Evolutionary conservation across 306 rosid genomes (phyloP).

Genomic region (Cicer cuneatum): DNA sequence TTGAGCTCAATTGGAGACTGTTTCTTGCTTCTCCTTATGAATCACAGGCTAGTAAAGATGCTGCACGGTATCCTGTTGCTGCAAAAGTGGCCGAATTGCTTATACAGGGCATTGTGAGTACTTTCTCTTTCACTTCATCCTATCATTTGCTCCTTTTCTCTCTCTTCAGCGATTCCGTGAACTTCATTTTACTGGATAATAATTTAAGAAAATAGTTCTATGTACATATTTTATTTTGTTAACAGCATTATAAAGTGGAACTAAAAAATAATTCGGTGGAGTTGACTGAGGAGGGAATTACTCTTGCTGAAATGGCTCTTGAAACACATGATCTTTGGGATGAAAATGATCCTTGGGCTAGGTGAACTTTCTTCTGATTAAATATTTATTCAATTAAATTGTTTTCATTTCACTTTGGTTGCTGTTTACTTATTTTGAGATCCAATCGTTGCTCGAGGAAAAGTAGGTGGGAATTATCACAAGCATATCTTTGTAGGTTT

Average conservation of each 20-base stretch:
- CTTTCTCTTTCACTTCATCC: slow-evolving; percentile 41
- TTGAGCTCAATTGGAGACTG: slow-evolving; percentile 16
- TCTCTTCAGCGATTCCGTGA: slow-evolving; percentile 32
- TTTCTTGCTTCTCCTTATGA: slow-evolving; percentile 49
- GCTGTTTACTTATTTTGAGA: slow-evolving; percentile 36
- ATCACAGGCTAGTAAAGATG: slow-evolving; percentile 88
- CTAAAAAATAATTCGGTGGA: slow-evolving; percentile 92
- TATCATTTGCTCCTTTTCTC: slow-evolving; percentile 36
- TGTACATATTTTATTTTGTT: slow-evolving; percentile 40
- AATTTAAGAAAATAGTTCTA: slow-evolving; percentile 37
- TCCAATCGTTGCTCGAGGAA: slow-evolving; percentile 34
- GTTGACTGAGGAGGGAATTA: slow-evolving; percentile 96
- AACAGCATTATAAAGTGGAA: slow-evolving; percentile 89
- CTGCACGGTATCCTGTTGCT: slow-evolving; percentile 94
- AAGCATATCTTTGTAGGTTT: slow-evolving; percentile 32
- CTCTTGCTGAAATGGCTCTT: slow-evolving; percentile 93
- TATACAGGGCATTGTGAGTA: slow-evolving; percentile 70
- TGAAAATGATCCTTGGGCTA: slow-evolving; percentile 99
- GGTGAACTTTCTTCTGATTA: slow-evolving; percentile 55
- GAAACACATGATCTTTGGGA: slow-evolving; percentile 98
- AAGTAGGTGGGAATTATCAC: slow-evolving; percentile 1
- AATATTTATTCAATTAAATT: slow-evolving; percentile 37
- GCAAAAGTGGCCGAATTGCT: slow-evolving; percentile 97
- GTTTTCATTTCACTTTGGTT: slow-evolving; percentile 31
- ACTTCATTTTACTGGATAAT: slow-evolving; percentile 34